A percentile compares a stretch with the other conserved stretches of the same genome.
phyloP scores from a whole-genome alignment of 2,329 filamentous ascomycete genomes.

The Aspergillus viridinutans region DNA sequence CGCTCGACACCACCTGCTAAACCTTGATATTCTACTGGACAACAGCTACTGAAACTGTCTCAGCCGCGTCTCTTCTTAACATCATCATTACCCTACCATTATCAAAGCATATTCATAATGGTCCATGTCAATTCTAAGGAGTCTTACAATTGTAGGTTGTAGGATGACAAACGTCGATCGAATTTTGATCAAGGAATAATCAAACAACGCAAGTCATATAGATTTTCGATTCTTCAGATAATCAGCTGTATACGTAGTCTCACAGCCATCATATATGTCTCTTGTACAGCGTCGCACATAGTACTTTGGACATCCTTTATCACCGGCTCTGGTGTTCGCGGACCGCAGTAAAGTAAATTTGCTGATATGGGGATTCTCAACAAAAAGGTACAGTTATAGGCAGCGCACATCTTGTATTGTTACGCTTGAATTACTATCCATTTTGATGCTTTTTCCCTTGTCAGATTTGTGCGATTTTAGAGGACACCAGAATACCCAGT shows the following conservation, averaged over 20 bases:
- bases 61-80: neutral
- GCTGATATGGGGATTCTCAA: too few species aligned
- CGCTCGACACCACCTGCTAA: neutral
- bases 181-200: neutral
- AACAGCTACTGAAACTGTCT: neutral
- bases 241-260: too few species aligned
- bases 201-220: neutral
- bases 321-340: neutral
- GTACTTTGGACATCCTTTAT: neutral
- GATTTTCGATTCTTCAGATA: neutral
- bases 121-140: neutral
- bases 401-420: neutral
- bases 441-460: neutral
- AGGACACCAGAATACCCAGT: neutral
- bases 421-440: neutral
- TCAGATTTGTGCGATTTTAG: neutral
- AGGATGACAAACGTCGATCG: neutral
- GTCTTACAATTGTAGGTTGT: neutral
- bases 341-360: neutral
- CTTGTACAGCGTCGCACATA: neutral
- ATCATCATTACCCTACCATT: neutral
- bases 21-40: neutral
- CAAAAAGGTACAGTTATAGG: too few species aligned
- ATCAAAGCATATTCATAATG: neutral
- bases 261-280: neutral